phyloP scores from a whole-genome alignment of 2,329 filamentous ascomycete genomes.

The Emmonsiellopsis sp. region DNA sequence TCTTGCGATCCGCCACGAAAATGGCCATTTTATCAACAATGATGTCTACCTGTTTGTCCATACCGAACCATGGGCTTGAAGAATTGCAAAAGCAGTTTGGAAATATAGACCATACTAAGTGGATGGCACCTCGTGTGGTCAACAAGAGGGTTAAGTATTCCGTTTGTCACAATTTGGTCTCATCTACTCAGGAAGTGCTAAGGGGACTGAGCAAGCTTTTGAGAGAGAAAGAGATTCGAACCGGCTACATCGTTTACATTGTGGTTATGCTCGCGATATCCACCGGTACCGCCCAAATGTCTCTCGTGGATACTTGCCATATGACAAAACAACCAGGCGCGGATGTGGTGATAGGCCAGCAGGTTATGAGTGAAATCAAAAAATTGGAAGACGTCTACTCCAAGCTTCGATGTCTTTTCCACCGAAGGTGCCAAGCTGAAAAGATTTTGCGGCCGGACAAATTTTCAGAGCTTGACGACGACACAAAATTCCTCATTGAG shows the following conservation, averaged over 20 bases:
- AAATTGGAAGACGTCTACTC: not conserved
- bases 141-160: conserved; percentile 1
- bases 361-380: not conserved
- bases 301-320: not conserved
- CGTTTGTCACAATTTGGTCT: not conserved
- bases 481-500: not conserved
- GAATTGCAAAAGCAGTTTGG: not conserved
- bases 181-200: not conserved
- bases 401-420: not conserved
- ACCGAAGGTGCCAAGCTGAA: not conserved
- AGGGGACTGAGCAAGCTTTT: not conserved
- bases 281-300: not conserved
- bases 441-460: not conserved
- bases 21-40: not conserved
- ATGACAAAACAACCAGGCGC: not conserved
- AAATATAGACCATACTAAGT: not conserved
- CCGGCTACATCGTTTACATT: not conserved
- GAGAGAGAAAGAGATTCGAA: not conserved
- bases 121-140: not conserved
- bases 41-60: not conserved
- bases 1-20: not conserved
- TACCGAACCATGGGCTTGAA: not conserved
- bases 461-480: not conserved
- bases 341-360: not conserved
- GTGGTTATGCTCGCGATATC: not conserved